phyloP scores from a whole-genome alignment of 176 grass and related monocot genomes.

The Musa beccarii region DNA sequence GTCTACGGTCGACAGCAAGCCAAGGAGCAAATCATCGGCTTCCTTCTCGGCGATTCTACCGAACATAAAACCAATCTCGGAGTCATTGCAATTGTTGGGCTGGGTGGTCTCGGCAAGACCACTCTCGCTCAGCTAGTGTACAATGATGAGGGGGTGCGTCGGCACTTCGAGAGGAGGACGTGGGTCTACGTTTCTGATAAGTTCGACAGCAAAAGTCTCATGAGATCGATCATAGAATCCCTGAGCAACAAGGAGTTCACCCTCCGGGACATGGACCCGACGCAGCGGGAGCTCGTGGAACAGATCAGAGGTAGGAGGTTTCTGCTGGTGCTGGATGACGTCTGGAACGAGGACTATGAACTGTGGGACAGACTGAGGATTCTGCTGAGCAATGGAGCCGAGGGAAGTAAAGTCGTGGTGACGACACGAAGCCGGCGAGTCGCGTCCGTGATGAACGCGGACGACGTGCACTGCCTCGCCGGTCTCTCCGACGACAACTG shows the following conservation, averaged over 20 bases:
- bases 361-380: constrained; percentile 21
- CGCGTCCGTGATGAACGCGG: too few species aligned
- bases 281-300: not conserved
- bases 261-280: not conserved
- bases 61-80: too few species aligned
- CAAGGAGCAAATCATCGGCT: too few species aligned
- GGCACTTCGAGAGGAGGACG: not conserved
- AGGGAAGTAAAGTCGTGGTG: constrained; percentile 19
- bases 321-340: constrained; percentile 26
- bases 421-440: constrained; percentile 18
- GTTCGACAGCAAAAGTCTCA: not conserved
- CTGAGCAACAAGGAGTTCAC: not conserved
- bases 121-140: too few species aligned
- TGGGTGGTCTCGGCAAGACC: too few species aligned
- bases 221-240: not conserved
- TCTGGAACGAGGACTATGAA: constrained; percentile 19
- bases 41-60: too few species aligned
- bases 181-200: constrained; percentile 5
- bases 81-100: too few species aligned
- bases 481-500: too few species aligned
- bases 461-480: too few species aligned
- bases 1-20: too few species aligned
- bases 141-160: not conserved
- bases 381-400: not conserved
- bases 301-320: not conserved